Base-by-base conservation (phyloP, 352 stramenopile genomes). In the Phytophthora kernoviae region DNA sequence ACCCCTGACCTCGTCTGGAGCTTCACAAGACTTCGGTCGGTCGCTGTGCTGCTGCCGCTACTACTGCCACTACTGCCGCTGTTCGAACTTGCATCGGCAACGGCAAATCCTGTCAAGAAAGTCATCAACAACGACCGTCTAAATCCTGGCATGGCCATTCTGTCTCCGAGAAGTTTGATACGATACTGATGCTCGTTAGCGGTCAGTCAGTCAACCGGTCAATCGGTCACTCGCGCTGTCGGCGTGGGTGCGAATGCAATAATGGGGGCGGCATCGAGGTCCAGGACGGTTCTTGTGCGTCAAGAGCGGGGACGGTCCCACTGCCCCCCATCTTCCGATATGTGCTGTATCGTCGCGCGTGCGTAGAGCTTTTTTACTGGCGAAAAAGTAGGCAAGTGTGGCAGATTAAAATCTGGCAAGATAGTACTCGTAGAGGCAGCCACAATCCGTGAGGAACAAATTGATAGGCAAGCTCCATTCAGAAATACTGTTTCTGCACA, bases 1-100 rank as follows among this genome's bases (percentile, higher is more conserved):
- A 90, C 44, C 0, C 79, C 79, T 9, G 81, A 91, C 17, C 70
- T 49, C 10, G 75, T 73, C 33, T 74, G 36, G 26, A 84, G 49
- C 43, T 70, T 61, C 8, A 70, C 65, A 14, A 75, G 57, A 24
- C 42, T 68, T 26, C 57, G 58, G 44, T 67, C 57, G 6, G 63
- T 68, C 37, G n/a, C 60, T 4, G 58, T 59, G 39, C 43, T 64
- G 39, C 58, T 65, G 43, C 39, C 57, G 33, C 53, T 57, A 49
- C 56, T 60, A 44, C 46, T 24, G 33, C 39, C 30, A 42, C 36
- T 63, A 22, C 44, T 26, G 17, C 26, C 53, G 36, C 33, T 43
- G 32, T 55, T 64, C 44, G 21, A 43, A 32, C 50, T 70, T 5
- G 56, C 62, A 18, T 54, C 50, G 56, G 61, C 55, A 48, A 58